Conservation (phyloP, 176 grass and related monocot genomes). For the Eleusine indica region DNA sequence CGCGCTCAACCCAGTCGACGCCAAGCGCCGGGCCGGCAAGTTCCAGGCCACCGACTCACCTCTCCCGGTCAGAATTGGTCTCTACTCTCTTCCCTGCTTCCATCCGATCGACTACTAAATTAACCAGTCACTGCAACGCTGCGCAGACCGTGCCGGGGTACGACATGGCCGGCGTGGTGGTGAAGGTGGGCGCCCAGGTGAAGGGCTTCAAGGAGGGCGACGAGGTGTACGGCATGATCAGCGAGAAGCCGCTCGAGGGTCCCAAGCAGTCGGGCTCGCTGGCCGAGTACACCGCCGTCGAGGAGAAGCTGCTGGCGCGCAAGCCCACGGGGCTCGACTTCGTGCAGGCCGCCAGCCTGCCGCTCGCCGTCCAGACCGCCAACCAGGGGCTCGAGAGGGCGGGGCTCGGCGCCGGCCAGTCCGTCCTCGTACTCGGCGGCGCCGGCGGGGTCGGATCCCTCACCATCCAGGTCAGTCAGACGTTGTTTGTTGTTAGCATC, state of each 20-base stretch:
- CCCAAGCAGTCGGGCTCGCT: constrained; percentile 89
- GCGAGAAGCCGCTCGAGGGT: constrained; percentile 75
- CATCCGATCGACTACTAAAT: background rate
- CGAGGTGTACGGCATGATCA: constrained; percentile 95
- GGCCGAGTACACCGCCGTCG: constrained; percentile 82
- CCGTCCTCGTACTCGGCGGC: constrained; percentile 82
- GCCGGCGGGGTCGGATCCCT: constrained; percentile 88
- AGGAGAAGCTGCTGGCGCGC: constrained; percentile 80
- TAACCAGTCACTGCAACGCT: background rate
- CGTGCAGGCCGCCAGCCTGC: constrained; percentile 63
- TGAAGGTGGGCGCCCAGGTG: constrained; percentile 77
- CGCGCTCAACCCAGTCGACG: constrained; percentile 86
- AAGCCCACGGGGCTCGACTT: constrained; percentile 83
- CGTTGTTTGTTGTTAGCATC: background rate
- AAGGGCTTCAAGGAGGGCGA: constrained; percentile 73
- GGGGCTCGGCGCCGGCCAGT: constrained; percentile 62
- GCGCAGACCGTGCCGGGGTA: constrained; percentile 90
- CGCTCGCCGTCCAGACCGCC: constrained; percentile 76
- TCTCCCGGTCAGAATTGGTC: constrained; percentile 56
- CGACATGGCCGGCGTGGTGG: constrained; percentile 76
- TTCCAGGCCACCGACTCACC: constrained; percentile 91
- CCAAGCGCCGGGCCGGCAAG: constrained; percentile 80
- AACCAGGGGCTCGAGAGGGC: constrained; percentile 66
- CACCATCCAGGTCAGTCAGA: constrained; percentile 65
- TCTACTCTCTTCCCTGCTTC: too few relatives aligned